Conservation (phyloP, 2,329 filamentous ascomycete genomes). For the Claviceps purpurea region DNA sequence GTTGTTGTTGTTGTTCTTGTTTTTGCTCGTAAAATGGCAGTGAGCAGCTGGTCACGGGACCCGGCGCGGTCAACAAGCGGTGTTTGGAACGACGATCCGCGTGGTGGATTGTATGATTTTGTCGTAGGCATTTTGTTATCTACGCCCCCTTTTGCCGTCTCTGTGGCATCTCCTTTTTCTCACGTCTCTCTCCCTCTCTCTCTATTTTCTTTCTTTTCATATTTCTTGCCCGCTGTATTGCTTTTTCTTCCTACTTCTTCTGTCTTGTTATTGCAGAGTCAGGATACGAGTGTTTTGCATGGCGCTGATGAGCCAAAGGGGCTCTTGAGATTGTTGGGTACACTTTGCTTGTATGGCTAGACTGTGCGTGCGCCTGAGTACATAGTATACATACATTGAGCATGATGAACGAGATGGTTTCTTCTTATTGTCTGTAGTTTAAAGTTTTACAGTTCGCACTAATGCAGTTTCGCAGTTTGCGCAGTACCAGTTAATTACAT, state of each 20-base stretch:
- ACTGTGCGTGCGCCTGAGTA: neutral
- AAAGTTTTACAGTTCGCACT: no score
- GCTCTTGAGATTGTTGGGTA: neutral
- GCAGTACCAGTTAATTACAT: no score
- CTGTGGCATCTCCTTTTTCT: neutral
- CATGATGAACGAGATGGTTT: no score
- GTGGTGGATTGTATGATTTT: neutral
- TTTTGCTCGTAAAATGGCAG: neutral
- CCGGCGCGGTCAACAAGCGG: conserved; percentile 1
- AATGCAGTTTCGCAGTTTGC: no score
- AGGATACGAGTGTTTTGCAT: neutral
- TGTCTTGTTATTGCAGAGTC: neutral
- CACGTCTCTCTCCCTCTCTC: neutral
- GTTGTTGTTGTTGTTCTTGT: neutral
- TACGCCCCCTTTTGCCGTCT: neutral
- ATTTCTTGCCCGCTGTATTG: neutral
- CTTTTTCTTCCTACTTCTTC: neutral
- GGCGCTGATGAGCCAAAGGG: neutral
- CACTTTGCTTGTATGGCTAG: conserved; percentile 1
- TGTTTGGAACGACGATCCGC: neutral
- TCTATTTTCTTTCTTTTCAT: neutral
- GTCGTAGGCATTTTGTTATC: neutral
- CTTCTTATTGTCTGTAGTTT: no score
- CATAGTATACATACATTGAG: no score
- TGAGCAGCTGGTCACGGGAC: neutral